Percentiles rank a stretch among this genome's conserved stretches.
Conservation (phyloP, 148 eudicot genomes). For the Rhododendron simsii region DNA sequence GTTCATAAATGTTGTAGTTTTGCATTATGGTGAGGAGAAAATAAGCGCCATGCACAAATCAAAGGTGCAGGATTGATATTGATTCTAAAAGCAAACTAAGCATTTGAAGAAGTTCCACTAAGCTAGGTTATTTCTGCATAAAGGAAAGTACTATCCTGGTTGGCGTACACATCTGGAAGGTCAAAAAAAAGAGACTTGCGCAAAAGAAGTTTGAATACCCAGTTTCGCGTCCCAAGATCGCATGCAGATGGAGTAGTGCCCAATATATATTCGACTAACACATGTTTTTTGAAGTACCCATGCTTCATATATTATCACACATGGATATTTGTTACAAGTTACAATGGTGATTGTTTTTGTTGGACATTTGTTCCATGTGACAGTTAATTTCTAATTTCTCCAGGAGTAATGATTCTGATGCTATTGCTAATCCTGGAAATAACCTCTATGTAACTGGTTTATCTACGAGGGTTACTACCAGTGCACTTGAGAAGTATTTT, state of each 20-base stretch:
- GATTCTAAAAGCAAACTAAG: not conserved
- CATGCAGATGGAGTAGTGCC: not conserved
- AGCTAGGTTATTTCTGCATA: not conserved
- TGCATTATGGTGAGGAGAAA: not conserved
- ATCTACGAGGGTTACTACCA: slow-evolving; percentile 53
- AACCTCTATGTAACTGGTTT: slow-evolving; percentile 67
- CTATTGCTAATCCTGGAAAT: slow-evolving; percentile 59
- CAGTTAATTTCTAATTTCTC: slow-evolving; percentile 16
- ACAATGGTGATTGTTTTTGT: not conserved
- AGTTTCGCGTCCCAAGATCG: not conserved
- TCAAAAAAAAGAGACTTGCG: not conserved
- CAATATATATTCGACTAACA: not conserved
- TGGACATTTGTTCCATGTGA: not conserved
- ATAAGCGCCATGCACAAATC: not conserved
- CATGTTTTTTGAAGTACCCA: not conserved
- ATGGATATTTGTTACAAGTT: not conserved
- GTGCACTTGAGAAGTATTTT: slow-evolving; percentile 60
- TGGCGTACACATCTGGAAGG: not conserved
- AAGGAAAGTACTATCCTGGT: not conserved
- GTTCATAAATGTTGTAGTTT: not conserved
- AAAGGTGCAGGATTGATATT: not conserved
- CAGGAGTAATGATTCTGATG: slow-evolving; percentile 53
- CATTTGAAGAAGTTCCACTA: not conserved
- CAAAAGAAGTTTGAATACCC: not conserved
- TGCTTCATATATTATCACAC: not conserved